A percentile compares a stretch with the other conserved stretches of the same genome.
Evolutionary conservation across 768 basidiomycete species (phyloP).

Genomic region (Panaeolus papilionaceus): DNA sequence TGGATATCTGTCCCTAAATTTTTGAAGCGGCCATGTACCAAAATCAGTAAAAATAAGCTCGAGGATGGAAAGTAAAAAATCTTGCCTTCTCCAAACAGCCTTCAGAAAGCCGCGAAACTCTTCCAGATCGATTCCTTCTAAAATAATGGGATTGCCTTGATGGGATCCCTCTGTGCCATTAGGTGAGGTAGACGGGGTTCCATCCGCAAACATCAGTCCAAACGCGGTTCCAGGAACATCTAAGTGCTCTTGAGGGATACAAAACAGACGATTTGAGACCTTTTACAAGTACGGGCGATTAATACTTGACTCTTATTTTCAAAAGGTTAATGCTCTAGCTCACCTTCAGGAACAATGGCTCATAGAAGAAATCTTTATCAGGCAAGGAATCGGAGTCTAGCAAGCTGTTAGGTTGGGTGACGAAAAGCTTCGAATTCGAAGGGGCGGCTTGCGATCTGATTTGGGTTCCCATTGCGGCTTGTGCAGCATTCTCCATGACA

Average conservation of each 20-base stretch:
- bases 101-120: slow-evolving; percentile 9
- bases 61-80: neutral
- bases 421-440: neutral
- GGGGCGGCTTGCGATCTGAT: neutral
- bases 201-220: neutral
- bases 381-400: neutral
- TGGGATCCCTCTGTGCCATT: neutral
- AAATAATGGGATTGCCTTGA: neutral
- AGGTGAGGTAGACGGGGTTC: neutral
- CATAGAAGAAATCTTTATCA: slow-evolving; percentile 4
- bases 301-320: too few species aligned
- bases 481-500: neutral
- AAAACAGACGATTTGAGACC: neutral
- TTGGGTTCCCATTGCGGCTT: too few species aligned
- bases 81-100: neutral
- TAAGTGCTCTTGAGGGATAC: neutral
- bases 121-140: neutral
- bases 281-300: neutral
- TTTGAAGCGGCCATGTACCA: neutral
- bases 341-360: slow-evolving; percentile 1
- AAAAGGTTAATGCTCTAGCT: too few species aligned
- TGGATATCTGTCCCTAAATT: neutral
- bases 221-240: neutral
- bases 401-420: neutral
- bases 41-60: neutral